Conservation (phyloP, 106 monocot genomes). For the Phalaenopsis aphrodite region DNA sequence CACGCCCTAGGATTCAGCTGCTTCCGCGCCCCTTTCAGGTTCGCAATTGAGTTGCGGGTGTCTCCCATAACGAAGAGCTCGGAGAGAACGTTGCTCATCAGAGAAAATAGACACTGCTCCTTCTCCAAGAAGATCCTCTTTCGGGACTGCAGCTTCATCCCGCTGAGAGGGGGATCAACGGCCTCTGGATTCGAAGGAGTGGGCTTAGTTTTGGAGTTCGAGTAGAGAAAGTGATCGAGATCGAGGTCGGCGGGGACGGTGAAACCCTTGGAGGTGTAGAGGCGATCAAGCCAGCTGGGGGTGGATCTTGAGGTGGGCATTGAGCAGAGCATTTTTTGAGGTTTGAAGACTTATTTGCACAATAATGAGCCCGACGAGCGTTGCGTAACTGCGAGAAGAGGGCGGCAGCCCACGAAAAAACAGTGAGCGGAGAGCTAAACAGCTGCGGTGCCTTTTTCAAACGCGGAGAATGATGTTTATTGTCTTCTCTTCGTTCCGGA, state of each 20-base stretch:
- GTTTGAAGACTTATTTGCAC: not conserved
- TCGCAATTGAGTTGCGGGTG: not conserved
- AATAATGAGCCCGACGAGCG: not conserved
- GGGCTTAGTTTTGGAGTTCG: constrained; percentile 19
- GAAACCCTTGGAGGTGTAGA: constrained; percentile 35
- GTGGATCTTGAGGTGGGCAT: constrained; percentile 7
- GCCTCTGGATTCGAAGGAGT: not conserved
- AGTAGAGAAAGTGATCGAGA: constrained; percentile 22
- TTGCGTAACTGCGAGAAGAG: not conserved
- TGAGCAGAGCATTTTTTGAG: constrained; percentile 9
- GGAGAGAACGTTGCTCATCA: constrained; percentile 29
- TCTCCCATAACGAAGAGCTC: constrained; percentile 49
- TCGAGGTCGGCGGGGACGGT: constrained; percentile 23
- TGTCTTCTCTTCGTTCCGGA: no score
- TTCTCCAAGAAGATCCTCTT: not conserved
- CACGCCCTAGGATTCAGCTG: constrained; percentile 31
- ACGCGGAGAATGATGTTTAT: no score
- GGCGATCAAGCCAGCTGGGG: constrained; percentile 50
- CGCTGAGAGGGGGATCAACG: not conserved
- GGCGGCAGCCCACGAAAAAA: no score
- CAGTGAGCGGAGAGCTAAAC: no score
- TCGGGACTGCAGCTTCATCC: not conserved
- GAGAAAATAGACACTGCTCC: constrained; percentile 14
- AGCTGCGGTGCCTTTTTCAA: no score
- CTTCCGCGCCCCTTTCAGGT: constrained; percentile 23